Evolutionary conservation across 1,139 yeast genomes (phyloP), one percentile per base, ranked within the genome.

Genomic region (Torulaspora pretoriensis): DNA sequence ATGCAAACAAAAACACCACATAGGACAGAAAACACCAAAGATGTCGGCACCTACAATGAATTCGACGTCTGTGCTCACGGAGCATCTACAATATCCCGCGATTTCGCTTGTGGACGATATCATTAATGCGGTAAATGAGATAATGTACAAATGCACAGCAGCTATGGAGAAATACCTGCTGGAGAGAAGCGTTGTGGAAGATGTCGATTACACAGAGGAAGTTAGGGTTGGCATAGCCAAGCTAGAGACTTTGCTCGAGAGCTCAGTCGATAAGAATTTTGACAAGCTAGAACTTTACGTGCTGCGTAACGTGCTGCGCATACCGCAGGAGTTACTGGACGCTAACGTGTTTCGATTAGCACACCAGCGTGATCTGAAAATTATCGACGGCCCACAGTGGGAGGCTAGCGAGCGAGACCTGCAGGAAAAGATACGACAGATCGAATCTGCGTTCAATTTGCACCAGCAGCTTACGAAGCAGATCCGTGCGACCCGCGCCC

Each of bases 261-360:
- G 79, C 48, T 75, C 81, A 2, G 85, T 89, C n/a, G 96, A 89
- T 65, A 74, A 74, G 56, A 85, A 86, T 60, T 89, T 88, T 63
- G 97, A 90, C 65, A 83, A 83, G 63, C 82, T 87, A 59, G 97
- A 90, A 68, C 69, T 89, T 29, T 90, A 89, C 62, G 78, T 87
- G 4, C 67, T 88, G 43, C 68, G 96, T 56, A 90, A 90, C 61
- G 78, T 90, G 16, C 71, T 90, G 46, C 75, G 77, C 8, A 69
- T 90, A 10, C 96, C 96, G 0, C 67, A 66, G 3, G 85, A 83
- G n/a, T 68, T 87, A 35, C 72, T 84, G 1, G 74, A 75, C 10
- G 77, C 70, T 6, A 95, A 95, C 5, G 81, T 78, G 74, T 68
- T 89, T 42, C 66, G 82, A 40, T 68, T 89, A 40, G 74, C 73